Percentiles rank a stretch among this genome's conserved stretches.
Conservation (phyloP, 1,284 basidiomycete species). For the Trametes polyzona region DNA sequence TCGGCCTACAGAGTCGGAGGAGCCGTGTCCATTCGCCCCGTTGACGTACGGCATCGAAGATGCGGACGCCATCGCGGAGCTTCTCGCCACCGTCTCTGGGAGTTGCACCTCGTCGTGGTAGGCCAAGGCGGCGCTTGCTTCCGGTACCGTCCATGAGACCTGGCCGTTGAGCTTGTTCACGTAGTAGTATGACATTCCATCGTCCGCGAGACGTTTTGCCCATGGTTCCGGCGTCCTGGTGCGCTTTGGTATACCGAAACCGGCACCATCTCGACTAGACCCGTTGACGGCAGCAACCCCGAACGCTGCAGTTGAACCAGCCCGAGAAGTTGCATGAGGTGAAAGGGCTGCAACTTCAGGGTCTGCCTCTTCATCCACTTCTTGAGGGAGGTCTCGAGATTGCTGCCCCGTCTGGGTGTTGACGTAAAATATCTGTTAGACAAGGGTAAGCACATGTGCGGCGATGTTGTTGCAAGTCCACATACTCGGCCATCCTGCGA, state of each 20-base stretch:
- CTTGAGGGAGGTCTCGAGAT: conserved; percentile 82
- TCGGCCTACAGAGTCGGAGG: conserved; percentile 29
- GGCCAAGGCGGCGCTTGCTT: conserved; percentile 19
- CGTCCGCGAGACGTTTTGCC: conserved; percentile 79
- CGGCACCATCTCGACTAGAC: conserved; percentile 41
- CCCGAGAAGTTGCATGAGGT: conserved; percentile 59
- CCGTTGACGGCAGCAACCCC: conserved; percentile 40
- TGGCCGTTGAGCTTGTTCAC: conserved; percentile 74
- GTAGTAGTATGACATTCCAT: conserved; percentile 85
- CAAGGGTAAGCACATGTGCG: conserved; percentile 5
- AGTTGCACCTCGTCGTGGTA: conserved; percentile 17
- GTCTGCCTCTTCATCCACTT: conserved; percentile 64
- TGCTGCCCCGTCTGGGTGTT: conserved; percentile 91
- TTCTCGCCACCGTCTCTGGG: conserved; percentile 8
- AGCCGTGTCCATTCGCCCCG: conserved; percentile 28
- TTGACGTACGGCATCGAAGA: conserved; percentile 17
- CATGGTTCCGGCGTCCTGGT: conserved; percentile 76
- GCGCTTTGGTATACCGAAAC: conserved; percentile 63
- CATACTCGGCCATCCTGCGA: conserved; percentile 72
- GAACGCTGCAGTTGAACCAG: conserved; percentile 55
- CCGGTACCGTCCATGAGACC: conserved; percentile 68
- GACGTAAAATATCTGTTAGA: conserved; percentile 86
- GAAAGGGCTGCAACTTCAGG: conserved; percentile 60
- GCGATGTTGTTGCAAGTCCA: conserved; percentile 27
- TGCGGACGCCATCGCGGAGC: conserved; percentile 4